Base-by-base conservation (phyloP, 176 grass and related monocot species). In the Hordeum marinum region DNA sequence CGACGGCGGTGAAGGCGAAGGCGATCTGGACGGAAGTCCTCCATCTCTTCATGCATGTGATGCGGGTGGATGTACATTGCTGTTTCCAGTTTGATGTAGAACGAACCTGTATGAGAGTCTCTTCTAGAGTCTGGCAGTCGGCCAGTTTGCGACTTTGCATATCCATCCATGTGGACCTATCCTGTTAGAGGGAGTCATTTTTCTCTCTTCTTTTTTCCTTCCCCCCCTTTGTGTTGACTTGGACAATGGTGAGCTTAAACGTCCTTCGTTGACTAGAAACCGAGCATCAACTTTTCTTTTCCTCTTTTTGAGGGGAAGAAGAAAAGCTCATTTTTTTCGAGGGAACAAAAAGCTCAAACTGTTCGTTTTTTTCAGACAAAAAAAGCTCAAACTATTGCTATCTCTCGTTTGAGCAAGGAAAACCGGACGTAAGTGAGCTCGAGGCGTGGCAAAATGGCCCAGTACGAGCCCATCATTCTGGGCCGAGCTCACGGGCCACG, bases 1-100 rank as follows among this genome's bases (percentile, higher is more conserved):
- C 90, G 91, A 34, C 85, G 93, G 72, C 91, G 95, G 89, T 97
- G 95, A 94, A 55, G 41, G 40, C 50, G 54, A 77, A 73, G 9
- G 72, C 27, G 52, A 24, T 48, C 42, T n/a, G 72, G 64, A 26
- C 62, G 27, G 27, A 17, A 34, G 41, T 76, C 40, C 40, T 13
- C 72, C 11, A 32, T 75, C 59, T n/a, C 39, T 46, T 72, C 54
- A 62, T 9, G 37, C 72, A 80, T 12, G 37, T 7, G 43, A 6
- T 31, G 71, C 17, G 71, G 71, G 71, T 75, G 36, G 82, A 63
- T 92, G 92, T 85, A 90, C 78, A 92, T 80, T 72, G 87, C 72
- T 65, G 61, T 81, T 62, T 78, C 61, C 26, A 82, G 89, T 43
- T 70, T 65, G 77, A 62, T 63, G 68, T 81, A 63, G 61, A 77